Base-by-base conservation (phyloP, 2,329 filamentous ascomycete genomes). In the Fusarium domesticum region DNA sequence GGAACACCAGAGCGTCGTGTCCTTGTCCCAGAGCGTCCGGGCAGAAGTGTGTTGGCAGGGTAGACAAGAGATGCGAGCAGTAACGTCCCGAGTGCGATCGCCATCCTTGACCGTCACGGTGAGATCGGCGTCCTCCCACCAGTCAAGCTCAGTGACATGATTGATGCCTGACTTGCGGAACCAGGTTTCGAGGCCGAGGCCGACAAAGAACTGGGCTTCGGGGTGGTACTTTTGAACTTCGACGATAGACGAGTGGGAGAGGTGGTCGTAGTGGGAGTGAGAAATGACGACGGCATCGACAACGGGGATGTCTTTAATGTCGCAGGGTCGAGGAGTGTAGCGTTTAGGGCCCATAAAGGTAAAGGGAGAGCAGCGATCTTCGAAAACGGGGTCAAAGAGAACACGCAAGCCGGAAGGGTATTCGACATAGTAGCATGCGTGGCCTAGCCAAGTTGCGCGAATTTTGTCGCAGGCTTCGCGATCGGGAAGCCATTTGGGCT, bases 301-400 rank as follows among this genome's bases (percentile, higher is more conserved):
- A 44, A 76, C 68, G 7, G 91, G 91, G 4, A 96, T 78, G 53
- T 95, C 89, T 39, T 79, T 75, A 50, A 95, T 79, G 42, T 83
- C 68, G 65, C 90, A 96, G 0, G 92, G 88, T 45, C 77, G 75
- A 17, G 83, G 75, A 1, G 91, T 95, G 68, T 81, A 96, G 38
- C 92, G 77, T 68, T 87, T 87, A 2, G 91, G 86, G 0, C 82
- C 82, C 43, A 87, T 60, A 54, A 82, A 83, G 30, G 74, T 75
- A 55, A 92, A 74, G 0, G 92, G 92, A 20, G 85, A 84, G 70
- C 92, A 96, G 57, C 89, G 83, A 51, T 89, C 82, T 64, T 92
- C 89, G 55, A 96, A 95, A 25, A 96, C 91, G 2, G 92, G 92
- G 61, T 96, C 92, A 64, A 96, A 96, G 4, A 97, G 79, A 4